phyloP scores from a whole-genome alignment of 2,329 filamentous ascomycete species.

The Diaporthe ilicicola region DNA sequence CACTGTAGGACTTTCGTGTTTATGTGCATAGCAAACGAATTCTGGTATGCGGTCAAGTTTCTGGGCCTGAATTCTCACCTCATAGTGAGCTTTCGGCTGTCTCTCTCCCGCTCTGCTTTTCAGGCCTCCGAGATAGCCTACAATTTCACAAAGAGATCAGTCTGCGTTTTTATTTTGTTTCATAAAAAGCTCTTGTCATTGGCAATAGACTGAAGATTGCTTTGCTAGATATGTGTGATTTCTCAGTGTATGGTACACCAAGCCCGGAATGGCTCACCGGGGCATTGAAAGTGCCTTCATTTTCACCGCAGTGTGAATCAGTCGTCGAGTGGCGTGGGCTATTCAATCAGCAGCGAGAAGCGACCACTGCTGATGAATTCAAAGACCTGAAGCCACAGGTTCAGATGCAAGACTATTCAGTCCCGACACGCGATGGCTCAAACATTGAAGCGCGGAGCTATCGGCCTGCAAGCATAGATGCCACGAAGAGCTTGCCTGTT shows the following conservation, averaged over 20 bases:
- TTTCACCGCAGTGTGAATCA: slow-evolving; percentile 2
- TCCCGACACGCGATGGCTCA: slow-evolving; percentile 54
- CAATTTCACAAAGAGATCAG: no score
- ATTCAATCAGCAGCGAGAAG: slow-evolving; percentile 22
- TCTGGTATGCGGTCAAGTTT: no score
- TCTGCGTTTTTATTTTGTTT: no score
- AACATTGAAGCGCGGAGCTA: slow-evolving; percentile 56
- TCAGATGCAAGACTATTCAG: slow-evolving; percentile 44
- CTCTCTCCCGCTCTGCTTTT: no score
- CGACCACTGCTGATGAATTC: slow-evolving; percentile 33
- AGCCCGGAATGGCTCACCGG: not conserved
- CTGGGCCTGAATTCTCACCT: no score
- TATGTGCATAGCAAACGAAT: no score
- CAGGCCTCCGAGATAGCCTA: no score
- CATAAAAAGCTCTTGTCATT: no score
- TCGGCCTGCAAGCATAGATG: slow-evolving; percentile 45
- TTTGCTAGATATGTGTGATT: slow-evolving; percentile 12
- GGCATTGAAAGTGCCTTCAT: not conserved
- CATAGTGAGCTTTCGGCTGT: no score
- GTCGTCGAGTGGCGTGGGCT: slow-evolving; percentile 6
- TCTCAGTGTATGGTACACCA: not conserved
- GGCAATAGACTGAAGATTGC: no score
- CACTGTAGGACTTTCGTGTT: no score
- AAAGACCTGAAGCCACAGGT: slow-evolving; percentile 35
- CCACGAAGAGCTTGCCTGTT: slow-evolving; percentile 52